These are phyloP conservation scores for Mortierella hygrophila DNA, from an alignment of 192 early-diverging fungal genomes.

Conservation along the genomic window DNA sequence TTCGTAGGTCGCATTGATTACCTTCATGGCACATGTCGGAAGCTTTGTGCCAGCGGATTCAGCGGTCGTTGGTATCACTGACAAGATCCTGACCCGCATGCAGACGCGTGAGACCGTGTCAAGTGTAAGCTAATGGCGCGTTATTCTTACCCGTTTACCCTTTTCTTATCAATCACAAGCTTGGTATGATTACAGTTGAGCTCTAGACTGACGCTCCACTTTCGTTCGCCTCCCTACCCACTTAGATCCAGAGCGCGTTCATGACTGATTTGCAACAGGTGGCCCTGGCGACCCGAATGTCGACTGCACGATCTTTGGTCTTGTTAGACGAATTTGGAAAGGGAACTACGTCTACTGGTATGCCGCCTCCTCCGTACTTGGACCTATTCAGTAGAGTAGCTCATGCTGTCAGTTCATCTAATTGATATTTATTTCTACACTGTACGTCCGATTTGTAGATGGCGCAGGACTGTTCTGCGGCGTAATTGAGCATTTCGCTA, in stretches of 20 bases:
- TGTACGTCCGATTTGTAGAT: constrained; percentile 61
- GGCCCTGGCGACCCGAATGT: constrained; percentile 59
- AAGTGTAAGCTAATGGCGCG: constrained; percentile 48
- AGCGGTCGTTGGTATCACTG: constrained; percentile 80
- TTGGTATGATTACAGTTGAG: neutral
- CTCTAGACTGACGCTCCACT: neutral
- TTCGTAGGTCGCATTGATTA: constrained; percentile 77
- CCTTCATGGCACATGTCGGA: constrained; percentile 93
- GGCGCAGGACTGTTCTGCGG: constrained; percentile 87
- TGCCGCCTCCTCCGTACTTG: neutral
- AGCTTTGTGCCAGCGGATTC: constrained; percentile 85
- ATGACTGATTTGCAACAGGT: constrained; percentile 80
- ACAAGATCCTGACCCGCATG: constrained; percentile 83
- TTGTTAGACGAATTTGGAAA: constrained; percentile 92
- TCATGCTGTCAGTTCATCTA: too few relatives aligned
- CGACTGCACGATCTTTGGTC: constrained; percentile 70
- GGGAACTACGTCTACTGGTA: constrained; percentile 71
- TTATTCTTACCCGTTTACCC: neutral
- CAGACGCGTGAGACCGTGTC: constrained; percentile 79
- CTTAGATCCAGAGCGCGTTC: constrained; percentile 77
- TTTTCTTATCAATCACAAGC: neutral
- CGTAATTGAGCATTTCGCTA: constrained; percentile 70
- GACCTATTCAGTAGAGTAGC: neutral
- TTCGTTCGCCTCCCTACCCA: neutral
- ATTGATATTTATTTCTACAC: neutral